Evolutionary conservation across 371 early-diverging fungal genomes (phyloP).

Genomic region (Blastocladiella emersonii): DNA sequence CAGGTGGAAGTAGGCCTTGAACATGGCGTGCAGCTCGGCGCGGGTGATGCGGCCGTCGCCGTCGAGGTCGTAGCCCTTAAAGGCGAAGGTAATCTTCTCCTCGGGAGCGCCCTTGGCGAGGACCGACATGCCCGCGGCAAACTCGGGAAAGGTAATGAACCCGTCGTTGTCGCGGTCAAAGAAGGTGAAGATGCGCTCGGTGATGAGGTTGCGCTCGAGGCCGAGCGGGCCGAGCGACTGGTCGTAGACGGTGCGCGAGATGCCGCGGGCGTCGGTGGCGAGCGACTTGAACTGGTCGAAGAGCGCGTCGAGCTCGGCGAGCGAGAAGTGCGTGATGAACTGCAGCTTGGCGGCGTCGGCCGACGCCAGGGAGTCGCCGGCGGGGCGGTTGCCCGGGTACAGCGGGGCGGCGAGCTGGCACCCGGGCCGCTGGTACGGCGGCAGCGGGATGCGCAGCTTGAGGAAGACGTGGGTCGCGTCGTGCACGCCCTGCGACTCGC

Average conservation of each 20-base stretch:
- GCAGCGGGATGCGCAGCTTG: conserved; percentile 82
- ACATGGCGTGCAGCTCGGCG: conserved; percentile 72
- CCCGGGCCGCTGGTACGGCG: conserved; percentile 78
- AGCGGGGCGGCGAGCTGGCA: conserved; percentile 56
- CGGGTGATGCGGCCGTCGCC: conserved; percentile 72
- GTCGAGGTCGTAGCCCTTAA: conserved; percentile 86
- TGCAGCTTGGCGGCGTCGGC: conserved; percentile 34
- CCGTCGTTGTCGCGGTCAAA: conserved; percentile 73
- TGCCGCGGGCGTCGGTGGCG: conserved; percentile 55
- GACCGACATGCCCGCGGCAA: conserved; percentile 67
- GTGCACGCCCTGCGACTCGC: conserved; percentile 68
- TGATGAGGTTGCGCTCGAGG: conserved; percentile 66
- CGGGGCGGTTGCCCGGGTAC: conserved; percentile 46
- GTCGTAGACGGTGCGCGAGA: conserved; percentile 63
- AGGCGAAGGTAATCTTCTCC: conserved; percentile 71
- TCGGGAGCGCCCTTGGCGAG: conserved; percentile 76
- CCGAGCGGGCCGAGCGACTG: conserved; percentile 77
- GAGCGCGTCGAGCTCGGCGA: conserved; percentile 67
- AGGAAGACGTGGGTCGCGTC: conserved; percentile 67
- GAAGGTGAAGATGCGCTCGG: conserved; percentile 72
- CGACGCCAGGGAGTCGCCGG: conserved; percentile 2
- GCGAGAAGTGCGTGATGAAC: conserved; percentile 58
- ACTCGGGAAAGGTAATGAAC: conserved; percentile 61
- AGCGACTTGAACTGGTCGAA: conserved; percentile 71
- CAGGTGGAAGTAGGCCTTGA: conserved; percentile 78